Evolutionary conservation across 1,284 basidiomycete species (phyloP).

Genomic region (Malassezia cuniculi): DNA sequence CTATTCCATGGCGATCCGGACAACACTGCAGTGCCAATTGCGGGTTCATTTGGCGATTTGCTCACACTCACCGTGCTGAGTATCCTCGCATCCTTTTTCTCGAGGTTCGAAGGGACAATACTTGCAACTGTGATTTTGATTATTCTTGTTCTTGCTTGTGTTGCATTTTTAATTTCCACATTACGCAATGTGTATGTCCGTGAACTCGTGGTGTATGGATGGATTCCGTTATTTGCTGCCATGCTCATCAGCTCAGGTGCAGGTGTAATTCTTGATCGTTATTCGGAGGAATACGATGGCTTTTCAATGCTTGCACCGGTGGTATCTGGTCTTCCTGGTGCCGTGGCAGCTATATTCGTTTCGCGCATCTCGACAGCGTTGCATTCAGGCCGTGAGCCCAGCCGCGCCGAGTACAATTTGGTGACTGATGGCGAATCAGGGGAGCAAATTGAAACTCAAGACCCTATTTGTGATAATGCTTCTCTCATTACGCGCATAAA

Average conservation of each 20-base stretch:
- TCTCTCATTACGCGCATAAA: too few species aligned
- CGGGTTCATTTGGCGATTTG: slow-evolving; percentile 80
- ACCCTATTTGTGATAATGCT: too few species aligned
- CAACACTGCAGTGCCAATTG: slow-evolving; percentile 87
- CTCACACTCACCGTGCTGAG: slow-evolving; percentile 55
- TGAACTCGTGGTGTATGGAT: slow-evolving; percentile 66
- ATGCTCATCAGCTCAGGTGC: slow-evolving; percentile 84
- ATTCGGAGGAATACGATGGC: slow-evolving; percentile 71
- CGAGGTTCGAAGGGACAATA: slow-evolving; percentile 44
- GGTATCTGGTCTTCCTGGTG: slow-evolving; percentile 60
- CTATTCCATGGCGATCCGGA: slow-evolving; percentile 71
- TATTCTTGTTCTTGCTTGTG: slow-evolving; percentile 52
- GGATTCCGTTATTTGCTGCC: slow-evolving; percentile 76
- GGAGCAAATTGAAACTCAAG: too few species aligned
- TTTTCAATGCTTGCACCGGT: slow-evolving; percentile 79
- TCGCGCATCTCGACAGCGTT: slow-evolving; percentile 76
- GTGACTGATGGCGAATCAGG: too few species aligned
- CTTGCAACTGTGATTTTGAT: slow-evolving; percentile 54
- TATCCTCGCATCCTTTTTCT: slow-evolving; percentile 39
- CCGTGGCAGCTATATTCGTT: slow-evolving; percentile 78
- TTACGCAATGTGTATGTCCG: slow-evolving; percentile 57
- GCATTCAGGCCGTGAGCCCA: slow-evolving; percentile 52
- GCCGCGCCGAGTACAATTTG: too few species aligned
- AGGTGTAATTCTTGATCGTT: slow-evolving; percentile 77
- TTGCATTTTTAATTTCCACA: slow-evolving; percentile 52